A percentile compares a stretch with the other conserved stretches of the same genome.
These are phyloP conservation scores for Calocybe gangraenosa DNA, from an alignment of 768 basidiomycete species.

Conservation along the genomic window DNA sequence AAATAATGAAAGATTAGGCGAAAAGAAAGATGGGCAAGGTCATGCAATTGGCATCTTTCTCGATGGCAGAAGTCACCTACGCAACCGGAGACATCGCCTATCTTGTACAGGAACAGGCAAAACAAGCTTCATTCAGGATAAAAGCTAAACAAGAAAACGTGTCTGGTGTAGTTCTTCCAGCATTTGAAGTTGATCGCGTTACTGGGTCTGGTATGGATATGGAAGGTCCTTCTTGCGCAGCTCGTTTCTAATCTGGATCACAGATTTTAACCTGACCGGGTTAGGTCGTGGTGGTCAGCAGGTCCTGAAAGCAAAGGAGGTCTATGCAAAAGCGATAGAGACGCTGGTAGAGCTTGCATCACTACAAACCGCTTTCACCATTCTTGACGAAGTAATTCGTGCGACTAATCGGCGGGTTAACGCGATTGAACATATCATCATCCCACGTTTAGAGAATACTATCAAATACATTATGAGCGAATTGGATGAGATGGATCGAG, in stretches of 20 bases:
- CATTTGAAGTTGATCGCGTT: conserved; percentile 89
- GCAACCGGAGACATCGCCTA: conserved; percentile 97
- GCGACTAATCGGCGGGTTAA: conserved; percentile 99
- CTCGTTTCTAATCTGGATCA: neutral
- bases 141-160: conserved; percentile 98
- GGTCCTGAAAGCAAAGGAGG: conserved; percentile 90
- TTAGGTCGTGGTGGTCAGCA: conserved; percentile 97
- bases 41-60: conserved; percentile 98
- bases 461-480: conserved; percentile 98
- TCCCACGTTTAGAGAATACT: conserved; percentile 93
- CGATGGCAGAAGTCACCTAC: conserved; percentile 98
- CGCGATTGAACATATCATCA: conserved; percentile 96
- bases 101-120: conserved; percentile 95
- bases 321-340: conserved; percentile 96
- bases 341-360: conserved; percentile 97
- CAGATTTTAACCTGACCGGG: conserved; percentile 97
- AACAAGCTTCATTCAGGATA: conserved; percentile 87
- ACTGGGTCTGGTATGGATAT: conserved; percentile 72
- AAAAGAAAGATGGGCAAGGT: conserved; percentile 99
- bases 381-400: conserved; percentile 97
- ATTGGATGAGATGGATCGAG: conserved; percentile 97
- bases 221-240: neutral
- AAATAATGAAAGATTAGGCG: conserved; percentile 53
- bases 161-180: conserved; percentile 91
- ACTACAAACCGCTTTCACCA: conserved; percentile 95